Evolutionary conservation across 768 basidiomycete genomes (phyloP).

Genomic region (Solioccasus polychromus): DNA sequence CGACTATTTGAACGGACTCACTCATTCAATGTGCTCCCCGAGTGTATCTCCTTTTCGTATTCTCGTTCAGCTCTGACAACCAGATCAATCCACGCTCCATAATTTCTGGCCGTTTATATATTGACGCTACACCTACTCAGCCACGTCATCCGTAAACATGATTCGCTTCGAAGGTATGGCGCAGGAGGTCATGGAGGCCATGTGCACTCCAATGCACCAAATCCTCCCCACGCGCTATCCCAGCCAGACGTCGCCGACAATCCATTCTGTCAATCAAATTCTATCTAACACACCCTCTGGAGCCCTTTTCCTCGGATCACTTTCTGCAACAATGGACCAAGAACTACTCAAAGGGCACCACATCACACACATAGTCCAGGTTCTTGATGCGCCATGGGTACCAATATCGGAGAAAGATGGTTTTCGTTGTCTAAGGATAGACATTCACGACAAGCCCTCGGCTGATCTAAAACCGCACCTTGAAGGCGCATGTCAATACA

Average conservation of each 20-base stretch:
- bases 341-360: conserved; percentile 47
- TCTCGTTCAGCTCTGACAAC: neutral
- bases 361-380: conserved; percentile 63
- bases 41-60: neutral
- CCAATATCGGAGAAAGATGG: conserved; percentile 46
- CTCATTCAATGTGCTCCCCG: neutral
- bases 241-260: conserved; percentile 13
- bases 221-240: conserved; percentile 47
- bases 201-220: conserved; percentile 84
- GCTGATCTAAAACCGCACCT: conserved; percentile 68
- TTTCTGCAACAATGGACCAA: conserved; percentile 56
- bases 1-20: conserved; percentile 26
- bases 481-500: conserved; percentile 64
- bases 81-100: conserved; percentile 6
- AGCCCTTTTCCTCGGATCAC: conserved; percentile 66
- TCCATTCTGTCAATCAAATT: conserved; percentile 14
- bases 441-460: conserved; percentile 58
- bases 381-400: conserved; percentile 64
- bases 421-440: conserved; percentile 59
- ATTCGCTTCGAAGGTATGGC: conserved; percentile 76
- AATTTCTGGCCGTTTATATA: conserved; percentile 1
- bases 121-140: neutral
- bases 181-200: conserved; percentile 75
- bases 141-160: conserved; percentile 39
- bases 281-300: conserved; percentile 34